Conservation (phyloP, 116 monocot genomes). For the Zostera marina region DNA sequence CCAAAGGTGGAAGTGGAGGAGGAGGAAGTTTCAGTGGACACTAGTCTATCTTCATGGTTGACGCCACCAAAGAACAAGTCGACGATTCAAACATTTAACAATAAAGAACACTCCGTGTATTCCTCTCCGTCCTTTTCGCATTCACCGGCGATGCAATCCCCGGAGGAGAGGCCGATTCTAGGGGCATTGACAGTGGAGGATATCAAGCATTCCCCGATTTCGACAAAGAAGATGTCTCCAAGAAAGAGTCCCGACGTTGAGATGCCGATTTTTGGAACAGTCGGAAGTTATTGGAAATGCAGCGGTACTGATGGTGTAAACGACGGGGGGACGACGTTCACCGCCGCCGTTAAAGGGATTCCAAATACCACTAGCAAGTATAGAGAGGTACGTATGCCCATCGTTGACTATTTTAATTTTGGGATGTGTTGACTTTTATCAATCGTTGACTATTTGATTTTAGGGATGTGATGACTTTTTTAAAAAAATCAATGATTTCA, state of each 20-base stretch:
- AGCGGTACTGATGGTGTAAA: constrained; percentile 8
- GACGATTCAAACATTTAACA: no score
- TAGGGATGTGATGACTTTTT: no score
- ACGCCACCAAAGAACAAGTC: constrained; percentile 4
- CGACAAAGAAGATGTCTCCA: constrained; percentile 55
- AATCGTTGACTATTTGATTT: neutral
- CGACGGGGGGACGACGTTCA: neutral
- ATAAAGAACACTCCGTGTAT: constrained; percentile 3
- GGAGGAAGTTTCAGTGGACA: constrained; percentile 44
- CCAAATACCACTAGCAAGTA: constrained; percentile 75
- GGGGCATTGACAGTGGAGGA: constrained; percentile 80
- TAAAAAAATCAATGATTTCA: no score
- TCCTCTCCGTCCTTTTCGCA: constrained; percentile 17
- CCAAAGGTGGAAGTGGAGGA: no score
- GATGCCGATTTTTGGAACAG: constrained; percentile 67
- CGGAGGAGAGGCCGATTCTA: constrained; percentile 73
- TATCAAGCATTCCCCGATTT: constrained; percentile 37
- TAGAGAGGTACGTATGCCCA: constrained; percentile 31
- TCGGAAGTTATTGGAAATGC: constrained; percentile 62
- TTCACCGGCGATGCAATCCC: constrained; percentile 18
- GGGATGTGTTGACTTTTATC: no score
- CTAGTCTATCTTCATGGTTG: constrained; percentile 91
- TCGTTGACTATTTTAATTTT: neutral
- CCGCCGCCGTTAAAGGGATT: constrained; percentile 32
- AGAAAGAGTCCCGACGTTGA: constrained; percentile 49